phyloP scores from a whole-genome alignment of 305 asterid species.

The Fraxinus albicans region DNA sequence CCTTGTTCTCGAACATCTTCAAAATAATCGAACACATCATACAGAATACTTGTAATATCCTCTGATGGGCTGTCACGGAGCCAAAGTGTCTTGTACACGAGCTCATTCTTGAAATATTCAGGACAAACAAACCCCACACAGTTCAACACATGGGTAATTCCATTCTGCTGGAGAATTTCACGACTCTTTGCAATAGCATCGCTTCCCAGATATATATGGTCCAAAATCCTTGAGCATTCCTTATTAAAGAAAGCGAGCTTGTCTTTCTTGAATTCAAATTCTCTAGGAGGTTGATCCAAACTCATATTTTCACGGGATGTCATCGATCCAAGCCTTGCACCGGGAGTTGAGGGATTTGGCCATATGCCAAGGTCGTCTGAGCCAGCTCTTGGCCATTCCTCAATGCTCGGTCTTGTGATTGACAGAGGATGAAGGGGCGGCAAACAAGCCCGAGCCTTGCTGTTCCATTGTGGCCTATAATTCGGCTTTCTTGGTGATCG shows the following conservation, averaged over 20 bases:
- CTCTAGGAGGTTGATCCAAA: constrained; percentile 41
- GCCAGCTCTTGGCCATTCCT: constrained; percentile 93
- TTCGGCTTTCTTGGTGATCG: constrained; percentile 64
- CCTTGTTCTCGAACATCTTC: constrained; percentile 79
- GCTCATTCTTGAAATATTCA: constrained; percentile 76
- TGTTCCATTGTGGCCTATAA: constrained; percentile 74
- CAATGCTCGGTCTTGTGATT: constrained; percentile 52
- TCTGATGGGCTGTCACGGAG: constrained; percentile 90
- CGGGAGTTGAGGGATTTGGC: constrained; percentile 78
- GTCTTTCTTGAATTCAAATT: constrained; percentile 66
- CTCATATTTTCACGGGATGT: constrained; percentile 47
- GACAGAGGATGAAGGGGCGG: constrained; percentile 96
- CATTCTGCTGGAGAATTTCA: constrained; percentile 59
- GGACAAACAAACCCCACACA: constrained; percentile 91
- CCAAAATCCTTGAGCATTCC: constrained; percentile 82
- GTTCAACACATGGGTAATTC: constrained; percentile 89
- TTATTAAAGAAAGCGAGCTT: constrained; percentile 78
- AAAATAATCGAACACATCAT: constrained; percentile 86
- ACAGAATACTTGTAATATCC: constrained; percentile 87
- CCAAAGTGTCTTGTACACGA: constrained; percentile 90
- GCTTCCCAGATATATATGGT: constrained; percentile 78
- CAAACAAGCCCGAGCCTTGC: constrained; percentile 85
- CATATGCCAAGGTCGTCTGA: constrained; percentile 92
- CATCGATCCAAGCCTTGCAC: constrained; percentile 50
- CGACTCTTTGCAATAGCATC: constrained; percentile 78